Conservation (phyloP, 208 protist genomes). For the Leishmania braziliensis region DNA sequence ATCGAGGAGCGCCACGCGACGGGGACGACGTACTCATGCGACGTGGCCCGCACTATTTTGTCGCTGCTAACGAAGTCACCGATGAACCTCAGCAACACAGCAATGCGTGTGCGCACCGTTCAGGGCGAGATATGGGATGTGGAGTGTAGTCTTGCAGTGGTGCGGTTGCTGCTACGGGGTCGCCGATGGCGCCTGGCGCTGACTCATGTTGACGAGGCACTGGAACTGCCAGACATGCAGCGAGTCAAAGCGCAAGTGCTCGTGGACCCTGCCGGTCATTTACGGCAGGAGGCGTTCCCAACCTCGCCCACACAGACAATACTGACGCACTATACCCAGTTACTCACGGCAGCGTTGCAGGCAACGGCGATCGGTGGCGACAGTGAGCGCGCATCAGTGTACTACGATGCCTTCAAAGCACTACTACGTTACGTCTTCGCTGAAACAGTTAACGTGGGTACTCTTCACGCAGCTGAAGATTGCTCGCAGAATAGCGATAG, state of each 20-base stretch:
- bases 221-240: constrained; percentile 31
- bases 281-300: not conserved
- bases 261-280: constrained; percentile 4
- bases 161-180: constrained; percentile 56
- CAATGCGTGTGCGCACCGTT: constrained; percentile 45
- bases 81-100: constrained; percentile 76
- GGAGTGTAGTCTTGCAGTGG: constrained; percentile 39
- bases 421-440: constrained; percentile 10
- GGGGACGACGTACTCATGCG: constrained; percentile 22
- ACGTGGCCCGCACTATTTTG: constrained; percentile 47
- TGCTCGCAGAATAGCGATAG: not conserved
- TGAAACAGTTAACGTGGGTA: not conserved
- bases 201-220: constrained; percentile 44
- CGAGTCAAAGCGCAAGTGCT: constrained; percentile 10
- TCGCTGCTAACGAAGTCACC: constrained; percentile 43
- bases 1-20: constrained; percentile 14
- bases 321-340: constrained; percentile 12
- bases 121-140: constrained; percentile 47
- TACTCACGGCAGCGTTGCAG: constrained; percentile 64
- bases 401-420: constrained; percentile 66
- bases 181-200: constrained; percentile 69
- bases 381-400: constrained; percentile 38
- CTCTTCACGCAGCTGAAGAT: not conserved
- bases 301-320: not conserved
- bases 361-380: constrained; percentile 73